Base-by-base conservation (phyloP, 1,139 yeast species). In the Candida frijolesensis region DNA sequence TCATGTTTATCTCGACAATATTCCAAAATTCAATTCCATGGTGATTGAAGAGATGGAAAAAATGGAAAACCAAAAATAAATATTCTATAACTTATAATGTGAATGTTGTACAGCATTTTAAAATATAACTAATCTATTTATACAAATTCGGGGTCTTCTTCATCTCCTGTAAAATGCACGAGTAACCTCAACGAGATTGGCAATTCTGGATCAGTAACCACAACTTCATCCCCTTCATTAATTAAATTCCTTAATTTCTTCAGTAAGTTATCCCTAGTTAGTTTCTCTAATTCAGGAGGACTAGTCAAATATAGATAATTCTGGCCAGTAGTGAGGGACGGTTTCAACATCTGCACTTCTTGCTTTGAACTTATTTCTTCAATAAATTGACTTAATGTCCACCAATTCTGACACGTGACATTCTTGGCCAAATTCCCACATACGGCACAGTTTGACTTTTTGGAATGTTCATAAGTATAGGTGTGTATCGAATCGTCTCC, bases 401-500 rank as follows among this genome's bases (percentile, higher is more conserved):
- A 72, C 66, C 74, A 68, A 8, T 61, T 60, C 4, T 70, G 65
- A 0, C 74, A 76, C 2, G 50, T 54, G 8, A 77, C 49, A 5
- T 51, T 55, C 42, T 72, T 75, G 1, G 78, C 72, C 29, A 64
- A 55, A 46, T 70, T 71, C 0, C 94, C 94, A 67, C 97, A 90
- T 0, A 89, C 92, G 0, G 90, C 80, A 61, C 97, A 90, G 52
- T 80, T 80, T 0, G 73, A 71, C 55, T 81, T 79, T 57, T 79
- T 77, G 47, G 84, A 79, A 55, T 85, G 84, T 39, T 80, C 72
- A 64, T 86, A 89, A 7, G 90, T 83, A 59, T 86, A 87, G 0
- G 90, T 84, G 69, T 85, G 89, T 3, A 87, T 83, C 1, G 91
- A 85, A 51, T 84, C 86, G 51, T 85, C 85, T 0, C 96, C 96